Base-by-base conservation (phyloP, 2,329 filamentous ascomycete genomes). In the Orbilia brochopaga region DNA sequence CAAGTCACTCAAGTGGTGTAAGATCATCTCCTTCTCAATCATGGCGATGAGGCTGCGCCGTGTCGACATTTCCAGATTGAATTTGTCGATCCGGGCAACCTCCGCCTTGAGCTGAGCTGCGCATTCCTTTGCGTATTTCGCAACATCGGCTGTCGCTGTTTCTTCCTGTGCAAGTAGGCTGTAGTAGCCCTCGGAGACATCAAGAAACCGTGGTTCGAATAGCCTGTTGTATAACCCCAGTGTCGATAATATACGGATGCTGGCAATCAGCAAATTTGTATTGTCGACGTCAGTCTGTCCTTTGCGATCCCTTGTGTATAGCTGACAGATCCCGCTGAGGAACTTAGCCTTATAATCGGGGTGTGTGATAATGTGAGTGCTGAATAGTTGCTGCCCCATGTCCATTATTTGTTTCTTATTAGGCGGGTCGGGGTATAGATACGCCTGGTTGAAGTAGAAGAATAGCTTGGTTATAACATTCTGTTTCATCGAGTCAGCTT, bases 401-500 rank as follows among this genome's bases (percentile, higher is more conserved):
- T 96, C 91, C 77, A 92, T 89, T 64, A 99, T 86, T 35, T 89
- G 89, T 8, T 84, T 83, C 19, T 64, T 65, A 15, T 72, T 86
- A 75, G 88, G 87, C 51, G 88, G n/a, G n/a, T n/a, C 87, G 65
- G 89, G 88, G 1, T 96, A 82, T 6, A 99, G 83, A 78, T 92
- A 97, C 1, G 92, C 90, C 74, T 94, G 88, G 78, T 99, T 93
- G 74, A 99, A 85, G 77, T 92, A 99, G 81, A 92, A 96, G 80
- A 97, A 97, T 42, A 95, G 89, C 93, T 54, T 92, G 87, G n/a
- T n/a, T 58, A 99, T 86, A 13, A 88, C 87, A 74, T 87, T 85
- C 87, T 92, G 75, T 55, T 35, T 65, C 50, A 57, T 27, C 56
- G 51, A 21, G 44, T 44, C 62, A 74, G n/a, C n/a, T 55, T 46